phyloP scores from a whole-genome alignment of 2,329 filamentous ascomycete species.

The Colletotrichum noveboracense region DNA sequence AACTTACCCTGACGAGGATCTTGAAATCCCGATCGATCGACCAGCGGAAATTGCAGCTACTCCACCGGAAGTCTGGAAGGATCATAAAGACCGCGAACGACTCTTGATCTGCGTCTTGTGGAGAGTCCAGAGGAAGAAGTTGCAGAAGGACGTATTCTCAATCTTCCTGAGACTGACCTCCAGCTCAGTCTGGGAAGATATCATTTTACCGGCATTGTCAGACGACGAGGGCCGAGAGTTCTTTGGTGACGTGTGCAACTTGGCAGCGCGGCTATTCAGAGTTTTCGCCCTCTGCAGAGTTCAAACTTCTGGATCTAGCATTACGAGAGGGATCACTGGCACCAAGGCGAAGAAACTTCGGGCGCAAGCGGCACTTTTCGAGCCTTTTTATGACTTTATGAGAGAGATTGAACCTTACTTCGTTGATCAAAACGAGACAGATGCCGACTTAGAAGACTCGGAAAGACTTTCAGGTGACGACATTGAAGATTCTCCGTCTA shows the following conservation, averaged over 20 bases:
- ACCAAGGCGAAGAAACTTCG: conserved; percentile 23
- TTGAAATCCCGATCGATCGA: conserved; percentile 12
- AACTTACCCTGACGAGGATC: not conserved
- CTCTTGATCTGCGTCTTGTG: conserved; percentile 34
- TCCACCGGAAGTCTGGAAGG: conserved; percentile 24
- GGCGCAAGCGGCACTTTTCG: conserved; percentile 27
- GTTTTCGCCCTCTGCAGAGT: not conserved
- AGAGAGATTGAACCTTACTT: conserved; percentile 14
- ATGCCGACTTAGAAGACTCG: not conserved
- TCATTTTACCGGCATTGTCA: conserved; percentile 25
- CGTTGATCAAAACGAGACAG: not conserved
- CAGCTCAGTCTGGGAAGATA: conserved; percentile 30
- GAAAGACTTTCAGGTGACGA: not conserved
- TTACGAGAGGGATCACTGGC: conserved; percentile 22
- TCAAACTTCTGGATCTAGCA: no score
- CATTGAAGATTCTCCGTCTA: conserved; percentile 35
- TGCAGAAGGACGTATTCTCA: conserved; percentile 29
- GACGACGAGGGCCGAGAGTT: not conserved
- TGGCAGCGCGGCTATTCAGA: conserved; percentile 16
- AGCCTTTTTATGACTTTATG: conserved; percentile 34
- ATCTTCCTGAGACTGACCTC: conserved; percentile 10
- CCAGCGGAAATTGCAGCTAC: conserved; percentile 14
- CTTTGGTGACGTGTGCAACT: not conserved
- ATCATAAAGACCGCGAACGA: conserved; percentile 25
- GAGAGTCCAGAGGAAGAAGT: conserved; percentile 24